Evolutionary conservation across 257 asterid species (phyloP), one percentile per base, ranked within the genome.

Genomic region (Misopates orontium): DNA sequence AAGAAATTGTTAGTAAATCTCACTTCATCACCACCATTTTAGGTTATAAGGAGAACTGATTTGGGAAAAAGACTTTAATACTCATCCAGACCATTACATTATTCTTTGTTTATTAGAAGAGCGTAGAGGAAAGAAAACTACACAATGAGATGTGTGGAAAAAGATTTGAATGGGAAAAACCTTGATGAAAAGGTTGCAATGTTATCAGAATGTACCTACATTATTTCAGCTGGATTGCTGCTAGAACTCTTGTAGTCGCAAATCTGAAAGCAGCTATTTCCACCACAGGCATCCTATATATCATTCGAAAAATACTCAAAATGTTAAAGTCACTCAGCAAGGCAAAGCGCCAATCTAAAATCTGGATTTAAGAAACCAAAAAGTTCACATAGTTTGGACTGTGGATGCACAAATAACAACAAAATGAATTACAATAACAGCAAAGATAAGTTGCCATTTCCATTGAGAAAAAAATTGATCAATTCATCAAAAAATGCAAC

Each of bases 181-280:
- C 58, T 42, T 50, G 50, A 36, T 25, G 23, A 71, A 45, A 66
- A 23, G 18, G 56, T 12, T 14, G 58, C 40, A 69, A 56, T 60
- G 52, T 17, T 25, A 73, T 39, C 56, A 25, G 60, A 69, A 47
- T 51, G 65, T 73, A 77, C 97, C 77, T 80, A 93, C 99, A 86
- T 71, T 86, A 93, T 93, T 79, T 87, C 89, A 62, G 95, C 80
- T 21, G 87, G 74, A 70, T 61, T 80, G 78, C 69, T 67, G 71
- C 75, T 82, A 36, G 88, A 79, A 53, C 68, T 68, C 75, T 77
- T 71, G 92, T 64, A 75, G 82, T 84, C 87, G 87, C 77, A 79
- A 70, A 93, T 75, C 41, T 75, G 78, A 72, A 93, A 93, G 91
- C 99, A 86, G 86, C 90, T 80, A 42, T 50, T 68, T 71, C 96